phyloP scores from a whole-genome alignment of 805 yeast genomes.

The Teunomyces funiuensis region DNA sequence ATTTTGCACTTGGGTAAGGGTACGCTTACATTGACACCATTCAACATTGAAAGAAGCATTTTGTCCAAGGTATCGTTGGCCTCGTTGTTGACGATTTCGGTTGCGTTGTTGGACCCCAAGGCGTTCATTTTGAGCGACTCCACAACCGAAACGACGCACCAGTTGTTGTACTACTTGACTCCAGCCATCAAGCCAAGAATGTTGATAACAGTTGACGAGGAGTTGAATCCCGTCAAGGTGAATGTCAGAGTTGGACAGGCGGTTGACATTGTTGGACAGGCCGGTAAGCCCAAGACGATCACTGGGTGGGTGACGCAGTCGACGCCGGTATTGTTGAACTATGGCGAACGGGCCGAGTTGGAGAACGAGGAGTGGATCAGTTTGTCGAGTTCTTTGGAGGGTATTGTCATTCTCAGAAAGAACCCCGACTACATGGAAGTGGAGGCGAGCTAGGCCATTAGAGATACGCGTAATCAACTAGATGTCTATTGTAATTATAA shows the following conservation, averaged over 20 bases:
- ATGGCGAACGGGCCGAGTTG: constrained; percentile 95
- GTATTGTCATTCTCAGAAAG: constrained; percentile 88
- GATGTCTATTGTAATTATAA: constrained; percentile 2
- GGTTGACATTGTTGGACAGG: constrained; percentile 97
- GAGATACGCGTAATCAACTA: constrained; percentile 1
- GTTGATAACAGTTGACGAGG: constrained; percentile 89
- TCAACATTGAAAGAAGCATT: constrained; percentile 83
- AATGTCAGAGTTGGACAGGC: constrained; percentile 99
- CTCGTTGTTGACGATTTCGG: constrained; percentile 77
- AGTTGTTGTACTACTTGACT: constrained; percentile 78
- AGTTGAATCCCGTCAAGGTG: constrained; percentile 87
- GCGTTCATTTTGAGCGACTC: constrained; percentile 73
- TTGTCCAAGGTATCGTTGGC: constrained; percentile 89
- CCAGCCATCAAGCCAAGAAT: constrained; percentile 91
- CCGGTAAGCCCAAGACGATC: constrained; percentile 97
- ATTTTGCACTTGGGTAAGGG: constrained; percentile 95
- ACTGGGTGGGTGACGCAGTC: constrained; percentile 99
- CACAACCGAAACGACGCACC: constrained; percentile 54
- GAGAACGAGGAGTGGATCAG: constrained; percentile 88
- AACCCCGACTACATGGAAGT: constrained; percentile 80
- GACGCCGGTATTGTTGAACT: constrained; percentile 90
- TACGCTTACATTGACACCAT: constrained; percentile 84
- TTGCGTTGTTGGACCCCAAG: constrained; percentile 83
- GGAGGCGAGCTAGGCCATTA: constrained; percentile 29
- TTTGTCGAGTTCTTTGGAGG: constrained; percentile 80